A percentile compares a stretch with the other conserved stretches of the same genome.
Evolutionary conservation across 2,329 filamentous ascomycete genomes (phyloP).

Genomic region (Penicillium sp.): DNA sequence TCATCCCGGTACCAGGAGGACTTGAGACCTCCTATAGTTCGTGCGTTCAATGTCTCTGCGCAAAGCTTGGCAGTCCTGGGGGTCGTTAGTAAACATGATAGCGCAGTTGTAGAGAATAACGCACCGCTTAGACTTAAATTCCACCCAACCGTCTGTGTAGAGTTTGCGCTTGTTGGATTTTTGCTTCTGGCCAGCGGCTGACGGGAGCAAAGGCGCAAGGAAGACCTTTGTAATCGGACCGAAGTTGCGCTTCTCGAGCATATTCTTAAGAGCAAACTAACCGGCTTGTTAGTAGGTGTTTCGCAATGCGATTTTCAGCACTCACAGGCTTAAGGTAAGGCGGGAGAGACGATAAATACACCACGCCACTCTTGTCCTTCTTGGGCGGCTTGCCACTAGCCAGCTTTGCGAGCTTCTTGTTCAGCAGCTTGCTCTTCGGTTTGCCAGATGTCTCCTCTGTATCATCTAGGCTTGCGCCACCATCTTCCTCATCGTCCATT

Average conservation of each 20-base stretch:
- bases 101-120: background rate
- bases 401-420: conserved; percentile 8
- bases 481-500: conserved; percentile 12
- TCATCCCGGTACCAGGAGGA: conserved; percentile 50
- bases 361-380: conserved; percentile 43
- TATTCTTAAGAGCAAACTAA: conserved; percentile 41
- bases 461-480: conserved; percentile 16
- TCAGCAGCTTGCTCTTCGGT: conserved; percentile 17
- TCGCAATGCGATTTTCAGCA: background rate
- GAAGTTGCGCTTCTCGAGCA: conserved; percentile 45
- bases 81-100: background rate
- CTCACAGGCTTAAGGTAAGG: conserved; percentile 48
- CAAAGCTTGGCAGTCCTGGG: conserved; percentile 41
- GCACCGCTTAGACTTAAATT: conserved; percentile 47
- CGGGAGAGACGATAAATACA: conserved; percentile 49
- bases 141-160: conserved; percentile 51
- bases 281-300: background rate
- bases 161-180: conserved; percentile 45
- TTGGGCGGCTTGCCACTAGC: conserved; percentile 14
- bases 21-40: conserved; percentile 46
- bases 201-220: conserved; percentile 39
- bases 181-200: conserved; percentile 19
- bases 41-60: conserved; percentile 48
- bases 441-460: conserved; percentile 8
- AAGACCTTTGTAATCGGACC: conserved; percentile 47